Percentiles rank a stretch among this genome's conserved stretches.
These are phyloP conservation scores for Solidago caesia DNA, from an alignment of 129 eudicot species.

Conservation along the genomic window DNA sequence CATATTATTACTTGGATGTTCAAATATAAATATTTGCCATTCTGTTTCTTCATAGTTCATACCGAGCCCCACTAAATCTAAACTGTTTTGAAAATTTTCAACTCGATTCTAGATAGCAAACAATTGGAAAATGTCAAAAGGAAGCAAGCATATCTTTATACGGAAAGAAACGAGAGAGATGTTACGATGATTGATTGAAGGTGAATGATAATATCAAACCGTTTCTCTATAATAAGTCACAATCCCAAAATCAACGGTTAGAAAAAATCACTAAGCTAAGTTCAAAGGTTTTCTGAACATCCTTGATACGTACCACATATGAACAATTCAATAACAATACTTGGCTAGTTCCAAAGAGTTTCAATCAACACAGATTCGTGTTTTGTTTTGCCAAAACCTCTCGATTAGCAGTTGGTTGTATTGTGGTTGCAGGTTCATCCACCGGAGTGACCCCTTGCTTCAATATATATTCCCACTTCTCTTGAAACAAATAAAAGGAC, in stretches of 20 bases:
- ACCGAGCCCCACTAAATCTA: neutral
- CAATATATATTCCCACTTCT: constrained; percentile 63
- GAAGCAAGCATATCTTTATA: neutral
- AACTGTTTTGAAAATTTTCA: neutral
- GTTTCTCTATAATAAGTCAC: neutral
- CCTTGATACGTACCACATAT: constrained; percentile 14
- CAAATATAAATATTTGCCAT: neutral
- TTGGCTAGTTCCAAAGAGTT: neutral
- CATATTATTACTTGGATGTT: neutral
- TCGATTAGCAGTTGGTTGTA: constrained; percentile 48
- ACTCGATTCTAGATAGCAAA: neutral
- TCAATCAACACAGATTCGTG: constrained; percentile 4
- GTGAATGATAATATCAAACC: constrained; percentile 9
- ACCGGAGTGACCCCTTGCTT: constrained; percentile 51
- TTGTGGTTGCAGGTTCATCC: constrained; percentile 37
- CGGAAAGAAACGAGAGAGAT: constrained; percentile 5
- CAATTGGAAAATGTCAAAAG: neutral
- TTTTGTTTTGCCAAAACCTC: constrained; percentile 36
- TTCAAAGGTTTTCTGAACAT: neutral
- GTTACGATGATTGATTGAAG: neutral
- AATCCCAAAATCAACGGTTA: neutral
- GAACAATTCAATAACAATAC: neutral
- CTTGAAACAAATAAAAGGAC: constrained; percentile 74
- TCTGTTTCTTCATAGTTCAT: neutral
- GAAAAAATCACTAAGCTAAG: neutral